Evolutionary conservation across 805 yeast species (phyloP), one percentile per base, ranked within the genome.

Genomic region (Saturnispora ahearnii): DNA sequence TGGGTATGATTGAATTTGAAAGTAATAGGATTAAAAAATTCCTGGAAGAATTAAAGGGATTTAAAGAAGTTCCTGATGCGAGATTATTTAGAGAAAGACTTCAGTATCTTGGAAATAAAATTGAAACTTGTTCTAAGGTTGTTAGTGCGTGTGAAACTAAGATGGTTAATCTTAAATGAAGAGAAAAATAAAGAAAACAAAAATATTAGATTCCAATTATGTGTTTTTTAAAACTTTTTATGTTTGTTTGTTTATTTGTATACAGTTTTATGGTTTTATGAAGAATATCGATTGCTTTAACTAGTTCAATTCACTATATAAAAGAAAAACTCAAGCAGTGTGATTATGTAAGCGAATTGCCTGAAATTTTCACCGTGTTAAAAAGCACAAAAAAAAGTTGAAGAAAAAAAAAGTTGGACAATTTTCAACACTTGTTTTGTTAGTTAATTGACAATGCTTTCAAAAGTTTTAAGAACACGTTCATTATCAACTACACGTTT

Each of bases 31-130:
- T 91, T 46, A 62, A 67, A 46, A 76, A 74, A 55, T 72, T 78
- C 59, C 97, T 90, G 62, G 81, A 73, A 24, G 97, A 91, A 59
- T 67, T 91, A 41, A 67, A 68, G n/a, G 73, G 72, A 28, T 72
- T 86, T 46, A 74, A 80, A 1, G 71, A 69, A 42, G 68, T 80
- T 36, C 73, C 71, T 2, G 77, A 74, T 45, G 65, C 73, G 24
- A 79, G 76, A 58, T 73, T 78, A 46, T 75, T 86, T 62, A 76
- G 72, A 51, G 73, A 73, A 18, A 73, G 98, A 58, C 62, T 86
- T 51, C 75, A 74, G 32, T 90, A 84, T 58, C 65, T 90, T 43
- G 75, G 84, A 7, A 73, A 68, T 29, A 88, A 88, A 67, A 79
- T 90, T 53, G 78, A 77, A 9, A 68, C 71, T 0, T 74, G 86